phyloP scores from a whole-genome alignment of 176 grass and related monocot genomes.

The Triticum turgidum region DNA sequence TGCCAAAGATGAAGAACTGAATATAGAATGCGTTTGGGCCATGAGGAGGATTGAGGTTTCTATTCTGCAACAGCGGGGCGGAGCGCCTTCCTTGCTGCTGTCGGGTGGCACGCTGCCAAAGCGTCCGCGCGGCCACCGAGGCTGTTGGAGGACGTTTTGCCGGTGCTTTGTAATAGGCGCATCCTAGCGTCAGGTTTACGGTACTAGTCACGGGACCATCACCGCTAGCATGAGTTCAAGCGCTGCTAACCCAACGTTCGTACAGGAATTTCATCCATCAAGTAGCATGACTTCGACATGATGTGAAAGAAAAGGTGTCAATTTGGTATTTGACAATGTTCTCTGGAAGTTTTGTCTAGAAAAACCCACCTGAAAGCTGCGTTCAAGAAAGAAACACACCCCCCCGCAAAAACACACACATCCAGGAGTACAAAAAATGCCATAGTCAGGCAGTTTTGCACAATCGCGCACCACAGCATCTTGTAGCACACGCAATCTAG shows the following conservation, averaged over 20 bases:
- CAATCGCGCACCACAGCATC: neutral
- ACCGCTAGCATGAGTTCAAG: neutral
- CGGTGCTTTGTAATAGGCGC: too few species aligned
- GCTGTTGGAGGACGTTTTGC: neutral
- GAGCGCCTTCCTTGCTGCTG: conserved; percentile 29
- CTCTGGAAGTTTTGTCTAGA: too few species aligned
- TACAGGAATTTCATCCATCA: too few species aligned
- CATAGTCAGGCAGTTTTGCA: too few species aligned
- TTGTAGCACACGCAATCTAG: neutral
- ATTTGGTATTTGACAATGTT: too few species aligned
- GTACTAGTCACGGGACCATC: neutral
- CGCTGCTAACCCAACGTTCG: neutral
- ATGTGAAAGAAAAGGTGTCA: too few species aligned
- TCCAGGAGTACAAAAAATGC: too few species aligned
- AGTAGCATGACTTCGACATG: neutral
- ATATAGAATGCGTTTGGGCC: conserved; percentile 30
- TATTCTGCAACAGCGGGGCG: conserved; percentile 44
- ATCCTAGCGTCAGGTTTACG: neutral
- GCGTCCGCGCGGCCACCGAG: conserved; percentile 23
- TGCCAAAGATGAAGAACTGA: too few species aligned
- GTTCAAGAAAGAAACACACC: too few species aligned
- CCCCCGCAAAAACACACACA: too few species aligned
- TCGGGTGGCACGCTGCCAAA: conserved; percentile 47
- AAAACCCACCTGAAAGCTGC: too few species aligned
- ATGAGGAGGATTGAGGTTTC: conserved; percentile 3